A percentile compares a stretch with the other conserved stretches of the same genome.
Evolutionary conservation across 1,139 yeast species (phyloP).

Genomic region (Candida smagusa): DNA sequence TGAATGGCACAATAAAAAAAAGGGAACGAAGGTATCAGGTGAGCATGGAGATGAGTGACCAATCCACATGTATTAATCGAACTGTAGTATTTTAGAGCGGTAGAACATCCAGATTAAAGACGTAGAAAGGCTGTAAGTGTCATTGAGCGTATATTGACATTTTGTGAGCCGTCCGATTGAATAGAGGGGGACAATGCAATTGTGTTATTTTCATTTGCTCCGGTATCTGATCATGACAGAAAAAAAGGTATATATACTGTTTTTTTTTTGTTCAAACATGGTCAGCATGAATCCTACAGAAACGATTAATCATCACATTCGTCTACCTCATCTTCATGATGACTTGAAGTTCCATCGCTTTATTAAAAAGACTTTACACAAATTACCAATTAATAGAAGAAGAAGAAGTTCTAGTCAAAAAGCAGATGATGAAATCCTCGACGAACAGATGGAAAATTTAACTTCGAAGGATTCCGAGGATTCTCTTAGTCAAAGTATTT

Average conservation of each 20-base stretch:
- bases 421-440: too few relatives aligned
- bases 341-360: constrained; percentile 12
- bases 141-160: too few relatives aligned
- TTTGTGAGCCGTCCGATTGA: too few relatives aligned
- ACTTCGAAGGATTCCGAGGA: neutral
- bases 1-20: neutral
- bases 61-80: neutral
- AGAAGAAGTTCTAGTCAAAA: too few relatives aligned
- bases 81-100: too few relatives aligned
- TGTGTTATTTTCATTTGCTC: too few relatives aligned
- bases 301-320: neutral
- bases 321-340: neutral
- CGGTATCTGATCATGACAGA: too few relatives aligned
- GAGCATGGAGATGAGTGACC: neutral
- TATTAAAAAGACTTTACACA: constrained; percentile 13
- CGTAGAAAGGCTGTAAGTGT: too few relatives aligned
- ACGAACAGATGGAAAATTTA: too few relatives aligned
- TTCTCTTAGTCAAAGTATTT: constrained; percentile 9
- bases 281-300: neutral
- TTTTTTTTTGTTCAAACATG: neutral
- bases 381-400: constrained; percentile 1
- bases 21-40: neutral
- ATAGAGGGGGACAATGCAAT: too few relatives aligned
- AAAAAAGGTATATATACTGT: too few relatives aligned
- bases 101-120: too few relatives aligned